phyloP scores from a whole-genome alignment of 2,329 filamentous ascomycete genomes.

The Fusarium brevicatenulatum region DNA sequence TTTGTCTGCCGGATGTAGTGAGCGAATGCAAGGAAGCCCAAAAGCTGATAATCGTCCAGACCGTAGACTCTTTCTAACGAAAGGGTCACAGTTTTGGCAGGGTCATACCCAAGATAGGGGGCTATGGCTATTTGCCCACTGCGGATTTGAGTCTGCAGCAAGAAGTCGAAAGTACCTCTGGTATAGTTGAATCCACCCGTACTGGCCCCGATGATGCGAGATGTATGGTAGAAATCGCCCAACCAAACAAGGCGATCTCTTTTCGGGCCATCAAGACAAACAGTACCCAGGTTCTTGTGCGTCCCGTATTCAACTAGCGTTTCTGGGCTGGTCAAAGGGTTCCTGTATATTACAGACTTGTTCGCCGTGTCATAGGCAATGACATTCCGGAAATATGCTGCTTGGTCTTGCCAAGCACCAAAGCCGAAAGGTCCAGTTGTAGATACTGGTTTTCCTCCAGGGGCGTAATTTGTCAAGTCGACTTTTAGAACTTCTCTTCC shows the following conservation, averaged over 20 bases:
- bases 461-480: not conserved
- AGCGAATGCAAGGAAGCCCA: conserved; percentile 1
- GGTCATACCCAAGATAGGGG: conserved; percentile 8
- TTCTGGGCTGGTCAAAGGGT: not conserved
- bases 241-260: conserved; percentile 14
- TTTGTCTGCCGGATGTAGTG: conserved; percentile 7
- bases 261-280: conserved; percentile 10
- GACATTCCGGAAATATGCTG: conserved; percentile 6
- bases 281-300: not conserved
- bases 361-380: not conserved
- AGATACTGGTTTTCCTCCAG: not conserved
- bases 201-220: conserved; percentile 12
- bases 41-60: conserved; percentile 8
- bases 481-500: not conserved
- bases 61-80: conserved; percentile 1
- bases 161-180: conserved; percentile 7
- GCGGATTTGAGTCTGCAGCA: conserved; percentile 7
- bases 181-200: conserved; percentile 4
- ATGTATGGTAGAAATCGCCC: conserved; percentile 13
- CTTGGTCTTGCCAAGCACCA: conserved; percentile 9
- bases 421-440: not conserved
- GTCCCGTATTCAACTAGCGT: conserved; percentile 1
- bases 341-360: not conserved
- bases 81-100: not conserved
- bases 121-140: conserved; percentile 2